Evolutionary conservation across 495 filamentous ascomycete genomes (phyloP).

Genomic region (Terfezia boudieri): DNA sequence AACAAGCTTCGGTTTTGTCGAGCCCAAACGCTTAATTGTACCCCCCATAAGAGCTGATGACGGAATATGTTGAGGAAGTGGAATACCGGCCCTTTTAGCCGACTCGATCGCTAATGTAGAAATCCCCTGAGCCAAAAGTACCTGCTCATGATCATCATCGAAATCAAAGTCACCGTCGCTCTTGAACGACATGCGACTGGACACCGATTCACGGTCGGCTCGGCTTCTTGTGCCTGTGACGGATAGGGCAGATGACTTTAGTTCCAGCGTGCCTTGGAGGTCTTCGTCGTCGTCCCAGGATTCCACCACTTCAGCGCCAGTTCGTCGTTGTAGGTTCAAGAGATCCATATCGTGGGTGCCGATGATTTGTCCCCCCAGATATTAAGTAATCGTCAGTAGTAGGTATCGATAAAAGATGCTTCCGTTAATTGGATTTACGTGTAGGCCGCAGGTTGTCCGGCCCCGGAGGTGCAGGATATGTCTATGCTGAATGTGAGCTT

Average conservation of each 20-base stretch:
- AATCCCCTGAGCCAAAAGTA: background rate
- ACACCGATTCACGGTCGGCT: conserved; percentile 17
- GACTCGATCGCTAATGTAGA: conserved; percentile 45
- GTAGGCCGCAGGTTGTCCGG: background rate
- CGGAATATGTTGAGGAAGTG: conserved; percentile 74
- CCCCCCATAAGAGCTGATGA: conserved; percentile 82
- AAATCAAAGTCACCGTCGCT: conserved; percentile 15
- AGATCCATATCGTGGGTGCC: background rate
- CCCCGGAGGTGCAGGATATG: background rate
- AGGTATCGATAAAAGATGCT: background rate
- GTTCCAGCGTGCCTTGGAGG: conserved; percentile 15
- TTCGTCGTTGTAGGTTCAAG: background rate
- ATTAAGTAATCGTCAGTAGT: background rate
- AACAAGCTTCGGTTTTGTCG: conserved; percentile 46
- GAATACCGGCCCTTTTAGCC: conserved; percentile 72
- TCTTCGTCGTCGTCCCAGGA: conserved; percentile 20
- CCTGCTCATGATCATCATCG: conserved; percentile 12
- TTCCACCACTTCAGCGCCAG: conserved; percentile 4
- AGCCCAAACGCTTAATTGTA: conserved; percentile 78
- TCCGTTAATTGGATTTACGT: background rate
- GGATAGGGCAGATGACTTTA: conserved; percentile 10
- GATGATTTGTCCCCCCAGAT: background rate
- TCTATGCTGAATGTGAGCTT: background rate
- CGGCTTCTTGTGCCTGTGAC: conserved; percentile 14
- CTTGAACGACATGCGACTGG: conserved; percentile 18